These are phyloP conservation scores for Aspergillus kassunensis DNA, from an alignment of 495 filamentous ascomycete genomes.

Conservation along the genomic window DNA sequence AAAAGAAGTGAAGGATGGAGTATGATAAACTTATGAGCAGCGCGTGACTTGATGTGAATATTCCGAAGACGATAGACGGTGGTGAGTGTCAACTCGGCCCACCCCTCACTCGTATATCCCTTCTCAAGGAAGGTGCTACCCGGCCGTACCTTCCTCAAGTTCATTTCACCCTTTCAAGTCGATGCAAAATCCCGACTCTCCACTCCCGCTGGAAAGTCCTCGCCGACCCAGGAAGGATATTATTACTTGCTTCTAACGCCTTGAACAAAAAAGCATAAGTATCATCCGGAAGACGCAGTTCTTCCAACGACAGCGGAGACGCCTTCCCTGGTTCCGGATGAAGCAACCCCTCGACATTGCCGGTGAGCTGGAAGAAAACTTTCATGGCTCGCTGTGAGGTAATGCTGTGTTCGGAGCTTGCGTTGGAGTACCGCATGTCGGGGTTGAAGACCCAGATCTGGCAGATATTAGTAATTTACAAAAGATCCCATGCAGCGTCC, in stretches of 20 bases:
- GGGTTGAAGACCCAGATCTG: constrained; percentile 69
- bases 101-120: no score
- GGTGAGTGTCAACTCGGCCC: no score
- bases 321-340: constrained; percentile 42
- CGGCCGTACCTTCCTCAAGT: not conserved
- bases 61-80: no score
- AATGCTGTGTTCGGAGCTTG: constrained; percentile 29
- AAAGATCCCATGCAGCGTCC: constrained; percentile 20
- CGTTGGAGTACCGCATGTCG: constrained; percentile 59
- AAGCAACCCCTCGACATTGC: constrained; percentile 51
- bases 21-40: no score
- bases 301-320: constrained; percentile 54
- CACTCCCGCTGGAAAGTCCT: constrained; percentile 55
- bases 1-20: not conserved
- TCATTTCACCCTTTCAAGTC: constrained; percentile 21
- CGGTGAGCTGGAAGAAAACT: constrained; percentile 54
- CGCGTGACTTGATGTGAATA: no score
- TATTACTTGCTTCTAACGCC: constrained; percentile 46
- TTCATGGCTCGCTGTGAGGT: constrained; percentile 57
- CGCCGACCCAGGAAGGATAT: constrained; percentile 51
- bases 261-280: constrained; percentile 43
- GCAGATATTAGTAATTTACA: constrained; percentile 31
- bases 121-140: not conserved
- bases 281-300: constrained; percentile 54
- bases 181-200: constrained; percentile 61